Evolutionary conservation across 2,329 filamentous ascomycete genomes (phyloP).

Genomic region (Botrytis deweyae): DNA sequence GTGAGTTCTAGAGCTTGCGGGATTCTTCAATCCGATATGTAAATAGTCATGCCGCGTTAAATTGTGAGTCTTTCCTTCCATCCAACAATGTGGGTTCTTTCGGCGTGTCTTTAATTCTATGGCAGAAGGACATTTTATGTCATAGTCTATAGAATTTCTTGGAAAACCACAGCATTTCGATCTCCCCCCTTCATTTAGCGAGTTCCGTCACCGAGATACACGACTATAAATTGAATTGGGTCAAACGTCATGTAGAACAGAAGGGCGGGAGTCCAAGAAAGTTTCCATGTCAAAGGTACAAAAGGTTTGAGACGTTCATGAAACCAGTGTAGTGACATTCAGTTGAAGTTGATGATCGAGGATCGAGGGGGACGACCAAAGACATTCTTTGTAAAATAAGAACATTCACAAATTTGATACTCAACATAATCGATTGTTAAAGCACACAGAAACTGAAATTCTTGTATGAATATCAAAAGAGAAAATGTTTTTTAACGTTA

Average conservation of each 20-base stretch:
- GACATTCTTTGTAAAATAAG: neutral
- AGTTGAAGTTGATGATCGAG: neutral
- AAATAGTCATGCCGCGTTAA: neutral
- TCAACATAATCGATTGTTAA: neutral
- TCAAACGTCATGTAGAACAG: neutral
- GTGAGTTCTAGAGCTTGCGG: neutral
- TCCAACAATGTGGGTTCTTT: neutral
- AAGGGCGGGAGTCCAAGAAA: neutral
- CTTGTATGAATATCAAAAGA: neutral
- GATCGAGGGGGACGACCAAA: neutral
- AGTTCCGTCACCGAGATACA: neutral
- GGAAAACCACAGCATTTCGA: neutral
- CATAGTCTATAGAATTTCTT: neutral
- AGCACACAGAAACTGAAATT: neutral
- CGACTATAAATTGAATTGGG: neutral
- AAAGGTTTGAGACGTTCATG: neutral
- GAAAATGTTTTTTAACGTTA: neutral
- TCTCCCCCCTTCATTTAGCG: neutral
- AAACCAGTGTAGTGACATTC: neutral
- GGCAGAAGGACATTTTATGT: too few species aligned
- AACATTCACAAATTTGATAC: neutral
- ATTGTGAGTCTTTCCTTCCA: neutral
- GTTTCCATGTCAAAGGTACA: neutral
- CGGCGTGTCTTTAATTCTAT: neutral
- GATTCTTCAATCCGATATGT: neutral